Evolutionary conservation across 179 eudicot species (phyloP), one percentile per base, ranked within the genome.

Genomic region (Spergularia azorica): DNA sequence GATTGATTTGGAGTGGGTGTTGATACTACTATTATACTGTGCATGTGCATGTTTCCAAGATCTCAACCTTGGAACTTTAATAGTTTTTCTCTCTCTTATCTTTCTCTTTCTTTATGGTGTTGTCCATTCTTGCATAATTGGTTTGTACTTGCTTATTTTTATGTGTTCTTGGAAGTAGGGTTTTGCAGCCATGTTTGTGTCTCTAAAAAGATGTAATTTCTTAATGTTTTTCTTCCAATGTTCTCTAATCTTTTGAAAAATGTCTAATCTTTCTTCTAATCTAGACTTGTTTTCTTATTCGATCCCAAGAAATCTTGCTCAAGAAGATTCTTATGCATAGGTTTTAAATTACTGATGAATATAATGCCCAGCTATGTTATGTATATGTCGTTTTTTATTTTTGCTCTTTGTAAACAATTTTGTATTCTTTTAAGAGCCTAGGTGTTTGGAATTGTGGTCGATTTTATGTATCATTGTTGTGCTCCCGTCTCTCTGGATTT

Each of bases 41-140:
- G 85, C 84, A 76, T 86, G 86, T 79, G 83, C 79, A 71, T 84
- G 83, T 79, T 86, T 83, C 85, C 86, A 79, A 83, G 86, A 69
- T 76, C 48, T 7, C 21, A 65, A 58, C 74, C 76, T 82, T 78
- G 82, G 79, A 82, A 82, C 66, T 82, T 48, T 78, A 74, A 78
- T 14, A 77, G 55, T 36, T 26, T 26, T 26, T 26, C 32, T 26
- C 32, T 26, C 9, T 18, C 26, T 10, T 18, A 13, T 50, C 12
- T 41, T 43, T 61, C 50, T 72, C 52, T 77, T 67, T 63, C 41
- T 61, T 12, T 20, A 61, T 26, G 62, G 54, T 71, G 18, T 59
- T 12, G 50, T 38, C 52, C 11, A 8, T 60, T 59, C n/a, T 79
- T 77, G 72, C 18, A 51, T 68, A 20, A 43, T 77, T 77, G 65